Percentiles rank a stretch among this genome's conserved stretches.
Evolutionary conservation across 2,329 filamentous ascomycete species (phyloP).

Genomic region (Aureobasidium uvarum): DNA sequence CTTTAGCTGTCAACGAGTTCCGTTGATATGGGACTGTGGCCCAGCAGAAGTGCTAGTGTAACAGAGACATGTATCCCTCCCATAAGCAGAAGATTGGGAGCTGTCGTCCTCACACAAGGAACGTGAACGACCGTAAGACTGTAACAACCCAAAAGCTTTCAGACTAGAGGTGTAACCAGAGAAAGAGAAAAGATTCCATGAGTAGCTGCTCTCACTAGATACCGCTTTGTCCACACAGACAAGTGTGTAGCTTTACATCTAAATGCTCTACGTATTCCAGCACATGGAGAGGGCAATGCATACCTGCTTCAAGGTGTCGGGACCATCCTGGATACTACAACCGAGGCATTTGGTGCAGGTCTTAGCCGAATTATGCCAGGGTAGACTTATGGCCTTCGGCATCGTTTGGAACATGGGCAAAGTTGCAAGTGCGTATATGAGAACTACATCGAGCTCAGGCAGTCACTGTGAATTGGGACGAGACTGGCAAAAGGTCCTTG

Average conservation of each 20-base stretch:
- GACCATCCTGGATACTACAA: constrained; percentile 33
- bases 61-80: constrained; percentile 32
- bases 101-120: too few relatives aligned
- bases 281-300: too few relatives aligned
- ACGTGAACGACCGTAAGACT: too few relatives aligned
- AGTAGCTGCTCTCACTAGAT: too few relatives aligned
- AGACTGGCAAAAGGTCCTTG: constrained; percentile 49
- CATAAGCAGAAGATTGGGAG: too few relatives aligned
- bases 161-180: too few relatives aligned
- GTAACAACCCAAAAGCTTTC: too few relatives aligned
- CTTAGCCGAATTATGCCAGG: constrained; percentile 32
- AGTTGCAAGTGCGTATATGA: constrained; percentile 33
- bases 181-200: too few relatives aligned
- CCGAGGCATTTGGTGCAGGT: constrained; percentile 32
- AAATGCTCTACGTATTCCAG: too few relatives aligned
- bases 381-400: constrained; percentile 31
- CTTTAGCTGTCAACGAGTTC: too few relatives aligned
- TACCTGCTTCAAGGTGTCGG: constrained; percentile 35
- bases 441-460: constrained; percentile 36
- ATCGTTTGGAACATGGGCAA: constrained; percentile 35
- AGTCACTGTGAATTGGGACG: constrained; percentile 34
- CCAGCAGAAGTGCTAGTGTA: constrained; percentile 34
- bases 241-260: too few relatives aligned
- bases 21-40: background rate
- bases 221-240: too few relatives aligned